Base-by-base conservation (phyloP, 2,329 filamentous ascomycete species). In the Clarireedia sp. region DNA sequence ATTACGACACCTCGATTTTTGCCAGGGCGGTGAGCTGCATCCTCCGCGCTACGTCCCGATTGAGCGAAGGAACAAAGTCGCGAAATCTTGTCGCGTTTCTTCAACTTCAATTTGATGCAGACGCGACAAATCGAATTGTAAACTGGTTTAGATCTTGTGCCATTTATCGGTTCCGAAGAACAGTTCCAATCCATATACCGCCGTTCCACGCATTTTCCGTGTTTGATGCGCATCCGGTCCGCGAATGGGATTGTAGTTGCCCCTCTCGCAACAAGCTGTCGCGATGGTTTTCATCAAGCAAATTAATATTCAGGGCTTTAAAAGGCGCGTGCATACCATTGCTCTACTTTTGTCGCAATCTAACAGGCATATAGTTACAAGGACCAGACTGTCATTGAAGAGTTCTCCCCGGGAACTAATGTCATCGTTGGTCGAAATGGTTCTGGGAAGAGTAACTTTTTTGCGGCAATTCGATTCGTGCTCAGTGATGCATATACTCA, bases 301-400 rank as follows among this genome's bases (percentile, higher is more conserved):
- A 77, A 96, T 97, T 72, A 97, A 96, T 73, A 97, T 99, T 70
- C 94, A 99, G 73, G 94, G 94, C 83, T 99, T 99, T 77, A 99
- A 99, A 76, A 96, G 90, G 90, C 95, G 73, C 64, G 73, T 68
- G 6, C 46, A 17, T 1, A 10, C 8, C 43, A 17, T 33, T 2
- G 8, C n/a, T 19, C 16, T 14, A 17, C 12, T n/a, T 45, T 29
- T 16, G 47, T 41, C 33, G n/a, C 61, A 65, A 56, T 62, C 38
- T 43, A 21, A 29, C 24, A 50, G 7, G 23, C 55, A 60, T 46
- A 55, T 66, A 96, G 91, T 80, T 99, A 99, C 83, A 99, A 99
- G 79, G 92, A 99, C 70, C 95, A 99, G 72, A 97, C 90, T 51
- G 89, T 96, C 71, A 96, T 97, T 70, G 94, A 99, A 70, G 92